Conservation (phyloP, 108 stramenopile genomes). For the Mediolabrus comicus region DNA sequence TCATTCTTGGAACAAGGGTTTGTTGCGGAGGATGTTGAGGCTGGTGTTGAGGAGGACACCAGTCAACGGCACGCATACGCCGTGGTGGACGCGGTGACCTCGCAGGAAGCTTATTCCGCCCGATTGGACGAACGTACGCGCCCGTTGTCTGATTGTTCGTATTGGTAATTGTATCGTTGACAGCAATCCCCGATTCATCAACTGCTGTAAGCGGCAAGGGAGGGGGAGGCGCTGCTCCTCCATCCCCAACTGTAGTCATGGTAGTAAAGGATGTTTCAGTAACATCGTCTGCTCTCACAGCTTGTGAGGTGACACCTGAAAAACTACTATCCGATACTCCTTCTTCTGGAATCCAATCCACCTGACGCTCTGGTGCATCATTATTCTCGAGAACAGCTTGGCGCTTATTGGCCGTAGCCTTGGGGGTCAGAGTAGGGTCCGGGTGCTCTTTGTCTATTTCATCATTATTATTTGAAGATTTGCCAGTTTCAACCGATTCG, state of each 20-base stretch:
- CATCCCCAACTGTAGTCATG: slow-evolving; percentile 10
- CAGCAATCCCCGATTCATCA: neutral
- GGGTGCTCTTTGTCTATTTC: neutral
- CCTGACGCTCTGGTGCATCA: neutral
- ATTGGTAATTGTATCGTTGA: neutral
- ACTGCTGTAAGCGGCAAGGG: neutral
- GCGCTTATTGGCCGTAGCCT: neutral
- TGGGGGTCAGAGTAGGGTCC: neutral
- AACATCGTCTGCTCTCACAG: slow-evolving; percentile 9
- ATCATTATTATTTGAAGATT: neutral
- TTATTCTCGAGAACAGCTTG: neutral
- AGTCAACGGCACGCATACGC: slow-evolving; percentile 35
- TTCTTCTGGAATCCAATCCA: neutral
- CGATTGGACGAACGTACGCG: neutral
- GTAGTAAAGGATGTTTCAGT: slow-evolving; percentile 26
- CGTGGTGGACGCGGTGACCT: slow-evolving; percentile 24
- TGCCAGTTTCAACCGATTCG: neutral
- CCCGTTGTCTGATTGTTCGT: neutral
- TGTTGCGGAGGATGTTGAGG: neutral
- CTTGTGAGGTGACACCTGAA: slow-evolving; percentile 14
- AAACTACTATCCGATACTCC: neutral
- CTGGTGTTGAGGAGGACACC: slow-evolving; percentile 25
- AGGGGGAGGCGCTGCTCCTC: neutral
- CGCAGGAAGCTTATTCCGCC: neutral
- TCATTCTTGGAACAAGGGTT: neutral